Evolutionary conservation across 1,139 yeast species (phyloP).

Genomic region (Citeromyces siamensis): DNA sequence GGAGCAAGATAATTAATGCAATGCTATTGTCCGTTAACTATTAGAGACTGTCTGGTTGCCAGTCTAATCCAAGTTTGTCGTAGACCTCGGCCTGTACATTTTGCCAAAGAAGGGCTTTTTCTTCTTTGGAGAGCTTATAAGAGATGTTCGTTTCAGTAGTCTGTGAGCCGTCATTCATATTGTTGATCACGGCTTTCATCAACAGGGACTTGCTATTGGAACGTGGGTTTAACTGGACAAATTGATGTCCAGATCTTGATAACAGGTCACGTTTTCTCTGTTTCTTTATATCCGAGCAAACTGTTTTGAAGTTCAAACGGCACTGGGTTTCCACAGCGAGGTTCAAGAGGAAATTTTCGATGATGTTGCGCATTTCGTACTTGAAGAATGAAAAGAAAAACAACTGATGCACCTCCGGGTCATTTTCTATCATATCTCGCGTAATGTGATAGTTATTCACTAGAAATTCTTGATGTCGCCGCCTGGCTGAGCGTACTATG

Average conservation of each 20-base stretch:
- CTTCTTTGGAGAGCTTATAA: constrained; percentile 28
- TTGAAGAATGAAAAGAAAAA: constrained; percentile 15
- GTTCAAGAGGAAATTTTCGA: constrained; percentile 51
- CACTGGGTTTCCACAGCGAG: constrained; percentile 63
- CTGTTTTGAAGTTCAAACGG: constrained; percentile 39
- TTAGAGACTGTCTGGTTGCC: constrained; percentile 34
- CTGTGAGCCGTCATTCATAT: constrained; percentile 6
- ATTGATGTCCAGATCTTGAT: constrained; percentile 13
- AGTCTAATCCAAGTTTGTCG: constrained; percentile 39
- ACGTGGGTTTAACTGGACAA: constrained; percentile 7
- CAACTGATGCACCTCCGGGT: constrained; percentile 6
- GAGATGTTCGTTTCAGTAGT: constrained; percentile 10
- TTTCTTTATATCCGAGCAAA: constrained; percentile 25
- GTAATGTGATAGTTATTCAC: constrained; percentile 15
- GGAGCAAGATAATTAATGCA: neutral
- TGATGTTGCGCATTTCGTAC: constrained; percentile 53
- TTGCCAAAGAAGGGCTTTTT: constrained; percentile 45
- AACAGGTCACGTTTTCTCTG: constrained; percentile 8
- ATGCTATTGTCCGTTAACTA: neutral
- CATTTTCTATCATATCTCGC: constrained; percentile 10
- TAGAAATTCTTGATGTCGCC: constrained; percentile 26
- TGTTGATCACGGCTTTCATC: constrained; percentile 15
- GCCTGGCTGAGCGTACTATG: constrained; percentile 44
- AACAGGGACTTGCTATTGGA: constrained; percentile 12
- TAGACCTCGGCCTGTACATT: constrained; percentile 46